Evolutionary conservation across 2,329 filamentous ascomycete species (phyloP).

Genomic region (Blastomyces emzantsi): DNA sequence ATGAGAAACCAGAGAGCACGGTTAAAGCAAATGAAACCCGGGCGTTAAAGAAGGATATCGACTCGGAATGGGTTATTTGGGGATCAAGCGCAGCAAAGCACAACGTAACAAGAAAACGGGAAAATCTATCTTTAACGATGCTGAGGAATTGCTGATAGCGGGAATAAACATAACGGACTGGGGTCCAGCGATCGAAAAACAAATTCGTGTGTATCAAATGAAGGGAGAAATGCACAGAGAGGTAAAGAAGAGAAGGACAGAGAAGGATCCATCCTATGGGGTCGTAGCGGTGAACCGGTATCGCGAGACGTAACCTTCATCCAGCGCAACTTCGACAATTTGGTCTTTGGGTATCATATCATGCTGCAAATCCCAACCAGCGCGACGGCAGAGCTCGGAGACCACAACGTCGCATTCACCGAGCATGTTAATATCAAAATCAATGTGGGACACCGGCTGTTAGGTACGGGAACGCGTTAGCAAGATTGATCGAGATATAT

Average conservation of each 20-base stretch:
- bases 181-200: constrained; percentile 19
- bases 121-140: constrained; percentile 1
- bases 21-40: background rate
- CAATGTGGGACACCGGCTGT: constrained; percentile 71
- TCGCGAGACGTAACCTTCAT: constrained; percentile 41
- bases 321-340: constrained; percentile 47
- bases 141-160: constrained; percentile 4
- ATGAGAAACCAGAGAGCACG: background rate
- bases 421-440: constrained; percentile 94
- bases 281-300: constrained; percentile 33
- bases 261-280: constrained; percentile 11
- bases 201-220: background rate
- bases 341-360: constrained; percentile 70
- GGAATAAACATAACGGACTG: constrained; percentile 43
- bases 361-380: constrained; percentile 71
- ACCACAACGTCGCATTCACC: constrained; percentile 91
- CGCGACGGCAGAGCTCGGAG: constrained; percentile 70
- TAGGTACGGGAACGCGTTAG: background rate
- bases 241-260: constrained; percentile 16
- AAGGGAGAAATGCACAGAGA: constrained; percentile 13
- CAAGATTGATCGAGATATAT: constrained; percentile 16
- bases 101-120: background rate
- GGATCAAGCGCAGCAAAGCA: constrained; percentile 1
- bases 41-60: background rate
- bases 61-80: constrained; percentile 7